Conservation (phyloP, 2,329 filamentous ascomycete genomes). For the Epicoccum sorghinum region DNA sequence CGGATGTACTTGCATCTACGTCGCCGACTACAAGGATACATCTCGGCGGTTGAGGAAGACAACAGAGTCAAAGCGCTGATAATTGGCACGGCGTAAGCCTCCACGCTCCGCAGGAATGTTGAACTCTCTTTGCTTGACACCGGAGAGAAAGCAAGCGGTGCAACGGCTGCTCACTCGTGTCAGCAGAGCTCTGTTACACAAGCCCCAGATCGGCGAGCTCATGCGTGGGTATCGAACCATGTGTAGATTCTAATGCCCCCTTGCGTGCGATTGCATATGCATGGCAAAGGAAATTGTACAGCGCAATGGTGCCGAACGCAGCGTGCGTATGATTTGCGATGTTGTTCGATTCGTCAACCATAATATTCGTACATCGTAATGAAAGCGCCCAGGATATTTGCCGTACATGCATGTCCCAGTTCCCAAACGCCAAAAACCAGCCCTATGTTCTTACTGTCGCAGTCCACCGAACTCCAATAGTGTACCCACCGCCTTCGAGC, state of each 20-base stretch:
- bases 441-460: background rate
- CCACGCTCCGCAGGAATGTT: background rate
- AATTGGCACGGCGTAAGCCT: background rate
- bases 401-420: slow-evolving; percentile 8
- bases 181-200: slow-evolving; percentile 5
- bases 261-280: background rate
- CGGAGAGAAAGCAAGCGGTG: slow-evolving; percentile 8
- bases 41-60: background rate
- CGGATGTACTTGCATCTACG: background rate
- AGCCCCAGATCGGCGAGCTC: slow-evolving; percentile 7
- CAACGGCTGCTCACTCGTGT: slow-evolving; percentile 11
- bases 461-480: background rate
- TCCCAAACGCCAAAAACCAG: slow-evolving; percentile 12
- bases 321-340: background rate
- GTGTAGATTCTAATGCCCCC: background rate
- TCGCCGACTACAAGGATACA: slow-evolving; percentile 5
- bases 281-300: background rate
- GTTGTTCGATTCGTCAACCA: background rate
- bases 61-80: background rate
- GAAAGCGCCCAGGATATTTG: slow-evolving; percentile 10
- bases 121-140: background rate
- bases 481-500: too few relatives aligned
- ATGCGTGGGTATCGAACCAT: slow-evolving; percentile 4
- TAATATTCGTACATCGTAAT: slow-evolving; percentile 17
- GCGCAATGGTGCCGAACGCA: background rate